A percentile compares a stretch with the other conserved stretches of the same genome.
Evolutionary conservation across 768 basidiomycete species (phyloP).

Genomic region (Tricholoma sp.): DNA sequence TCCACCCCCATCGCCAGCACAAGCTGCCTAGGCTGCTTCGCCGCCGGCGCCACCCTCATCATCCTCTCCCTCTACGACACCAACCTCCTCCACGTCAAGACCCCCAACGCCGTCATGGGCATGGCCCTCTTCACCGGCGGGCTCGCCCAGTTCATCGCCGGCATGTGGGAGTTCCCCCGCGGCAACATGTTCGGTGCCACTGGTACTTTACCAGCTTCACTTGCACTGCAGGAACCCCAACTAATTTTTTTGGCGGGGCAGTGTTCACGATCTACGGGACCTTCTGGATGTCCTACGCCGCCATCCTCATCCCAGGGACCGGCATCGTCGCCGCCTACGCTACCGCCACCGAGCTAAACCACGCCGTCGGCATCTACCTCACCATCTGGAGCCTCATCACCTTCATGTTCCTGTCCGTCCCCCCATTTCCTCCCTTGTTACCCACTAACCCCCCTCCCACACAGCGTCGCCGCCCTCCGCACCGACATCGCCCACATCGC

Average conservation of each 20-base stretch:
- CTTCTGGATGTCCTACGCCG: slow-evolving; percentile 84
- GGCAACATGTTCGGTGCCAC: slow-evolving; percentile 66
- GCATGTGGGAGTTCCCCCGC: slow-evolving; percentile 71
- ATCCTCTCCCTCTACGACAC: slow-evolving; percentile 68
- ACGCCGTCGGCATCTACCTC: slow-evolving; percentile 71
- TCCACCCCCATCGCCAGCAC: no score
- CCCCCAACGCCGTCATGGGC: slow-evolving; percentile 64
- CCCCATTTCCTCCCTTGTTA: neutral
- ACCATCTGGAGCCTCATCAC: slow-evolving; percentile 73
- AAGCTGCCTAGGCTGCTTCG: no score
- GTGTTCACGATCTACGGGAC: slow-evolving; percentile 84
- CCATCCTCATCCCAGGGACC: slow-evolving; percentile 64
- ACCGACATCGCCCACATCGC: slow-evolving; percentile 35
- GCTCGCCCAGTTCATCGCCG: slow-evolving; percentile 73
- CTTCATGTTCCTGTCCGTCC: slow-evolving; percentile 60
- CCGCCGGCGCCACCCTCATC: slow-evolving; percentile 51
- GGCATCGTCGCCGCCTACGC: slow-evolving; percentile 57
- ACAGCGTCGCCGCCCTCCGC: slow-evolving; percentile 33
- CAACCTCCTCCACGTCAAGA: slow-evolving; percentile 39
- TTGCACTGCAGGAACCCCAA: no score
- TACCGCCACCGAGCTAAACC: slow-evolving; percentile 31
- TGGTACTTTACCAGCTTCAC: no score
- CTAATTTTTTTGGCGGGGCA: no score
- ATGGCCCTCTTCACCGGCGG: slow-evolving; percentile 76
- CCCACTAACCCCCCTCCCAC: neutral